Evolutionary conservation across 805 yeast species (phyloP), one percentile per base, ranked within the genome.

Genomic region (Cyberlindnera misumaiensis): DNA sequence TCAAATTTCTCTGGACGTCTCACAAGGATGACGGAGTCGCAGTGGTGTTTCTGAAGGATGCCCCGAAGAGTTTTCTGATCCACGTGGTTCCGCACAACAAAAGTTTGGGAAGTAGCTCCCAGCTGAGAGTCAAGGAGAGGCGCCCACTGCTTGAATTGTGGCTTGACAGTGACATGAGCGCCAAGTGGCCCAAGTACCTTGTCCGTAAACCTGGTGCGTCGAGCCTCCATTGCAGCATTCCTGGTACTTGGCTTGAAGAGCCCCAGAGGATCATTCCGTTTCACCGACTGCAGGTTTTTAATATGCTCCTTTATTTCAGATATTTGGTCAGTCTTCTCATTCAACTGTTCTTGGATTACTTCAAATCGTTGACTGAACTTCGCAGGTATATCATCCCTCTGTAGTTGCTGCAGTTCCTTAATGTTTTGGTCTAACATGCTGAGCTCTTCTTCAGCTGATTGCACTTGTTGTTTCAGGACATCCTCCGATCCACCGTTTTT

Each of bases 131-230:
- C 94, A 6, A 89, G 53, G 4, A 82, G 58, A 17, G 70, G 71
- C 5, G 70, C 60, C 87, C 87, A 89, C 22, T 63, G 55, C 15
- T 67, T 60, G 48, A 60, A 74, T 8, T 70, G 77, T 2, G 62
- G 55, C 50, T 76, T 82, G 11, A 90, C 63, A 4, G 72, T 65
- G 3, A 87, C 65, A 42, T 63, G 62, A 4, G 67, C 47, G 1
- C 96, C 96, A 2, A 90, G 45, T 0, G 98, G 98, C 0, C 97
- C 97, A 13, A 81, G 58, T 0, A 95, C 95, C 27, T 52, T 52
- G 2, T 57, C 49, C 13, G 67, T 68, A 67, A 73, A 79, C 12
- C 58, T 49, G 0, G 47, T 34, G 11, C 63, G 62, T 3, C 55
- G 48, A 4, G 52, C 38, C 0, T 40, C 47, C 3, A 12, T 10